Conservation (phyloP, 441 rosid genomes). For the Pelargonium cotyledonis region DNA sequence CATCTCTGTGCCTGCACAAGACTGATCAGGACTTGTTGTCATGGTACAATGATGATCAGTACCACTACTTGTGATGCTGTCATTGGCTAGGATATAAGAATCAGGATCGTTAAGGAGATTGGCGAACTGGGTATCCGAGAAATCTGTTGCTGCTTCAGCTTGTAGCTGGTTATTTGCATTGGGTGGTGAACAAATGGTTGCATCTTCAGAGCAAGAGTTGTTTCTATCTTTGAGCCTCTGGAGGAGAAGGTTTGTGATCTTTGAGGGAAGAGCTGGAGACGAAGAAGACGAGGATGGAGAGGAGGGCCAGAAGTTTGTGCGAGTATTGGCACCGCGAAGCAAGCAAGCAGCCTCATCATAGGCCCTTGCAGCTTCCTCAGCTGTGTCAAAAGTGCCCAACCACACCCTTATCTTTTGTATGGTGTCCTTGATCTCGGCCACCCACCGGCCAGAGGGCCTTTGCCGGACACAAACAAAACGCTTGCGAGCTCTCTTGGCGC, state of each 20-base stretch:
- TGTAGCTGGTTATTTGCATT: neutral
- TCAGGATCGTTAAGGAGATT: slow-evolving; percentile 43
- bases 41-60: slow-evolving; percentile 18
- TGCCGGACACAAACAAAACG: slow-evolving; percentile 48
- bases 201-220: slow-evolving; percentile 18
- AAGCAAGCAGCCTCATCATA: slow-evolving; percentile 71
- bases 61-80: neutral
- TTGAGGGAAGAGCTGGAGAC: slow-evolving; percentile 53
- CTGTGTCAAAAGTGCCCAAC: slow-evolving; percentile 43
- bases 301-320: slow-evolving; percentile 64
- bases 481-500: slow-evolving; percentile 43
- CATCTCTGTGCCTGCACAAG: slow-evolving; percentile 19
- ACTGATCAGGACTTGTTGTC: slow-evolving; percentile 28
- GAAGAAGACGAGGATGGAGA: slow-evolving; percentile 36
- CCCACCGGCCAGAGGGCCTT: slow-evolving; percentile 48
- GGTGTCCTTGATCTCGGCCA: slow-evolving; percentile 47
- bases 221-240: slow-evolving; percentile 54
- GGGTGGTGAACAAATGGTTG: neutral
- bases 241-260: slow-evolving; percentile 56
- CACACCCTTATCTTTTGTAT: slow-evolving; percentile 50
- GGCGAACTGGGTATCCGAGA: slow-evolving; percentile 29
- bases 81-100: slow-evolving; percentile 14
- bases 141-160: slow-evolving; percentile 17
- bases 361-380: slow-evolving; percentile 55
- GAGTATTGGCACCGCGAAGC: slow-evolving; percentile 55